These are phyloP conservation scores for Puccinellia tenuiflora DNA, from an alignment of 176 grass and related monocot genomes.

Conservation along the genomic window DNA sequence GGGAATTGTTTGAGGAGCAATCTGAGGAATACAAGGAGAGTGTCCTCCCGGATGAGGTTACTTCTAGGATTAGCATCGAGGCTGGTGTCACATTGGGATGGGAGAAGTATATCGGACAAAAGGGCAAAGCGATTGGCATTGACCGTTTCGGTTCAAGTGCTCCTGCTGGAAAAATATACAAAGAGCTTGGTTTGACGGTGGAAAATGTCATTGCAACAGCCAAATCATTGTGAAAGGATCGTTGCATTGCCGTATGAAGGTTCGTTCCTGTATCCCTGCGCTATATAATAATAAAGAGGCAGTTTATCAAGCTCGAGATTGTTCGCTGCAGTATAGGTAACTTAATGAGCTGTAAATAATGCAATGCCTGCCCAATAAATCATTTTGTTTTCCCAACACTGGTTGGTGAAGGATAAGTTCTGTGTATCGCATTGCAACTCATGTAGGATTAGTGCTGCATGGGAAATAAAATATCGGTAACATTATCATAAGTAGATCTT, in stretches of 20 bases:
- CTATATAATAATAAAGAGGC: not conserved
- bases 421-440: not conserved
- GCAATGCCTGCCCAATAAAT: not conserved
- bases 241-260: not conserved
- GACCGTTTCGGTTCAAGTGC: constrained; percentile 38
- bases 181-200: constrained; percentile 50
- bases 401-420: not conserved
- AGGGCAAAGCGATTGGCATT: constrained; percentile 40
- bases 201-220: constrained; percentile 37
- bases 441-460: not conserved
- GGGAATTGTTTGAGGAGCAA: constrained; percentile 61
- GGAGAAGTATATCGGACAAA: constrained; percentile 43
- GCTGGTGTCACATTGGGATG: constrained; percentile 50
- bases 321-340: not conserved
- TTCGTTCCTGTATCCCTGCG: not conserved
- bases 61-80: constrained; percentile 47
- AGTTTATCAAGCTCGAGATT: not conserved
- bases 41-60: constrained; percentile 38
- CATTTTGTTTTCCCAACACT: not conserved
- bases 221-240: constrained; percentile 16
- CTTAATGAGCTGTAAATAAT: not conserved
- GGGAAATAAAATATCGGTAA: not conserved
- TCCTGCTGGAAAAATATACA: constrained; percentile 49
- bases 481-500: not conserved
- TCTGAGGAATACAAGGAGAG: constrained; percentile 40